phyloP scores from a whole-genome alignment of 169 alveolate species.

The Toxoplasma gondii region DNA sequence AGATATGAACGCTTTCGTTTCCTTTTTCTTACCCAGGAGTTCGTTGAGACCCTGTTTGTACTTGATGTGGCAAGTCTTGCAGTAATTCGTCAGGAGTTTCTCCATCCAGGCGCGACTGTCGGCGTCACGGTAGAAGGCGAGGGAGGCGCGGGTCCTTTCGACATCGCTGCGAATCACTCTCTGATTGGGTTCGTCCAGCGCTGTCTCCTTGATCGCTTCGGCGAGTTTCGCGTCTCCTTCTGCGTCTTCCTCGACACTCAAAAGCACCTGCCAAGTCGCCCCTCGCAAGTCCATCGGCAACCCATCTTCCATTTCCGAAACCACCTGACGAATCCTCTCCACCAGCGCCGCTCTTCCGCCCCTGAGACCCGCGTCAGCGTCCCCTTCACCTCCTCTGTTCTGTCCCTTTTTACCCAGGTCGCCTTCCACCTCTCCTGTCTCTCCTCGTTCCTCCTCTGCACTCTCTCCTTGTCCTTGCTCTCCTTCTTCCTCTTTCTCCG shows the following conservation, averaged over 20 bases:
- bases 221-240: conserved; percentile 15
- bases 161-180: conserved; percentile 68
- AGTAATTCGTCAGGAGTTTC: conserved; percentile 73
- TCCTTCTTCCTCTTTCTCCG: not conserved
- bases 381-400: not conserved
- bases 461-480: not conserved
- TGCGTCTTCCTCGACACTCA: conserved; percentile 8
- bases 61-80: conserved; percentile 71
- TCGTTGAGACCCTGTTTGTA: conserved; percentile 82
- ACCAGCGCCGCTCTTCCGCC: conserved; percentile 27
- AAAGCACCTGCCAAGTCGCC: conserved; percentile 51
- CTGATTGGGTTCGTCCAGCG: conserved; percentile 69
- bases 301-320: conserved; percentile 21
- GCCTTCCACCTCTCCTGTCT: not conserved
- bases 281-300: conserved; percentile 53
- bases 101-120: conserved; percentile 59
- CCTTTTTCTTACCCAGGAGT: conserved; percentile 69
- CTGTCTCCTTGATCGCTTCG: conserved; percentile 10
- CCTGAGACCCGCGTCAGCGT: not conserved
- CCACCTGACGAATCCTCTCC: conserved; percentile 17
- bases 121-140: conserved; percentile 55
- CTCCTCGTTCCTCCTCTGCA: not conserved
- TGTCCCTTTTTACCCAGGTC: not conserved
- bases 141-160: conserved; percentile 63
- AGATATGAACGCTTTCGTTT: not conserved